Evolutionary conservation across 169 alveolate genomes (phyloP).

Genomic region (Perkinsus olseni): DNA sequence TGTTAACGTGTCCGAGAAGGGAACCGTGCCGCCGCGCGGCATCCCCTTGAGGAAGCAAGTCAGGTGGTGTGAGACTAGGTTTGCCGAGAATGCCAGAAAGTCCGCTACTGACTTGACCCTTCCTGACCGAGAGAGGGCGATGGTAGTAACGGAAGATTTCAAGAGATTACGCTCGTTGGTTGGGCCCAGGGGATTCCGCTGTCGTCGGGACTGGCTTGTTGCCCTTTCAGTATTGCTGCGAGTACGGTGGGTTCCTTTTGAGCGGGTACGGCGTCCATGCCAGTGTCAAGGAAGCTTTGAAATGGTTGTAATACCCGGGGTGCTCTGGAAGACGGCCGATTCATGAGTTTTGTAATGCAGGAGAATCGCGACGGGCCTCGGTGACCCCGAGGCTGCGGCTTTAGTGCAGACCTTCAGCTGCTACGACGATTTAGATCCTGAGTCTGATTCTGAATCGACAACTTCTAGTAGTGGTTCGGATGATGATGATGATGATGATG

Average conservation of each 20-base stretch:
- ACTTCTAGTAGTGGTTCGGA: not conserved
- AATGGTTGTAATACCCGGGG: not conserved
- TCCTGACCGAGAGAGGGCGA: not conserved
- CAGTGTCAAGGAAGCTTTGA: not conserved
- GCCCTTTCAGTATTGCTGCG: not conserved
- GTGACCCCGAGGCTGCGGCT: not conserved
- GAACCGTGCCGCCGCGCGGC: not conserved
- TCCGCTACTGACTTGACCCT: not conserved
- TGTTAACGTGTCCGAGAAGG: not conserved
- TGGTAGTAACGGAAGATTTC: too few species aligned
- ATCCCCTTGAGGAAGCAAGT: not conserved
- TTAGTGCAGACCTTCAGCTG: not conserved
- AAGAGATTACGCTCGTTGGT: too few species aligned
- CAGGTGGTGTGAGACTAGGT: not conserved
- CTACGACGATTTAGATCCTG: not conserved
- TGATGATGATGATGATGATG: not conserved
- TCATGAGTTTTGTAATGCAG: too few species aligned
- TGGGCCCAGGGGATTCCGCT: too few species aligned
- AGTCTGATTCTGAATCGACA: not conserved
- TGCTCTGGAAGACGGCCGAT: too few species aligned
- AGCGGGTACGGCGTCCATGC: not conserved
- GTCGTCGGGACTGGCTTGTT: not conserved
- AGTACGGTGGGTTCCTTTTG: not conserved
- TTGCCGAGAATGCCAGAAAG: not conserved
- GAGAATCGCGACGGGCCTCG: not conserved